These are phyloP conservation scores for Puccinia polysora DNA, from an alignment of 1,284 basidiomycete genomes.

Conservation along the genomic window DNA sequence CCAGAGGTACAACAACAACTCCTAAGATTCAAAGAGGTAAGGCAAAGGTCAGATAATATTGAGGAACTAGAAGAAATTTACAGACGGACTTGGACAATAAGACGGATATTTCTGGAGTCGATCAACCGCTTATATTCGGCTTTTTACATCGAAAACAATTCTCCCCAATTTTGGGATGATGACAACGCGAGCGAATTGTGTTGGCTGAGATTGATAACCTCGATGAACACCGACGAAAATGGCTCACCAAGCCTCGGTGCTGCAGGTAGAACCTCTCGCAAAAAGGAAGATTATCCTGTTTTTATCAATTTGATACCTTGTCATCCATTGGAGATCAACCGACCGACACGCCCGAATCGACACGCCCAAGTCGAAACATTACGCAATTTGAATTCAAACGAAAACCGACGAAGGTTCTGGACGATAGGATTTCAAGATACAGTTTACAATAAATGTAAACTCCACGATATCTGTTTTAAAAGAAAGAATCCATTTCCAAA, in stretches of 20 bases:
- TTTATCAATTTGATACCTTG: conserved; percentile 23
- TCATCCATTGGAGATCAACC: conserved; percentile 16
- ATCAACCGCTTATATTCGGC: conserved; percentile 3
- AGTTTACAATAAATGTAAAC: conserved; percentile 2
- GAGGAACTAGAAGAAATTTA: conserved; percentile 7
- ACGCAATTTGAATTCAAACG: background rate
- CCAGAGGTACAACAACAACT: conserved; percentile 9
- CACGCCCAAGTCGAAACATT: conserved; percentile 7
- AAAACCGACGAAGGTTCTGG: background rate
- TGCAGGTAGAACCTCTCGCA: background rate
- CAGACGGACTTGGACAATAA: conserved; percentile 22
- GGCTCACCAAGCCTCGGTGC: background rate
- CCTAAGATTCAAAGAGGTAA: conserved; percentile 9
- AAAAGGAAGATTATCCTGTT: conserved; percentile 26
- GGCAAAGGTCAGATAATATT: background rate
- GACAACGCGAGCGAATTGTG: conserved; percentile 21
- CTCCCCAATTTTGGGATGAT: conserved; percentile 18
- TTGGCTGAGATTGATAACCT: conserved; percentile 12
- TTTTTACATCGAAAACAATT: conserved; percentile 2
- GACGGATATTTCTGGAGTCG: conserved; percentile 20
- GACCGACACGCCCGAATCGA: background rate
- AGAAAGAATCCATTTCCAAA: conserved; percentile 27
- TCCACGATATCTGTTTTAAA: conserved; percentile 20
- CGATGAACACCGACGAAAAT: background rate
- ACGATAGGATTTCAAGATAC: conserved; percentile 33